These are phyloP conservation scores for Borovskyia barvae DNA, from an alignment of 208 protist genomes.

Conservation along the genomic window DNA sequence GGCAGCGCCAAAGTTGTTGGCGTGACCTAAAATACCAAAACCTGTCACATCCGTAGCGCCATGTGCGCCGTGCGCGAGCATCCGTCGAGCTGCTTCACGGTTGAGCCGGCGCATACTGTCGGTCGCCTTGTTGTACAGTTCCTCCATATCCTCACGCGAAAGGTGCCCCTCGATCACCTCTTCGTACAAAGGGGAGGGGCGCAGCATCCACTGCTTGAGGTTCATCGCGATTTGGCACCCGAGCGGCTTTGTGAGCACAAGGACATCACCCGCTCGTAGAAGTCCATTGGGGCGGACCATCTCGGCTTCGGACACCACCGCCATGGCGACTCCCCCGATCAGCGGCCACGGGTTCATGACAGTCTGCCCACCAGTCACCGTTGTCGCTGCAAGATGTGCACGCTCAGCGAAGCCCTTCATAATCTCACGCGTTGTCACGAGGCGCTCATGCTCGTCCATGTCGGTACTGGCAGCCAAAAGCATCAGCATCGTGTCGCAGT, in stretches of 20 bases:
- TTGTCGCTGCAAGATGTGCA: constrained; percentile 63
- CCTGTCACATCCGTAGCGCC: constrained; percentile 96
- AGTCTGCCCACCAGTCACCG: constrained; percentile 95
- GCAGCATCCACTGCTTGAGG: constrained; percentile 90
- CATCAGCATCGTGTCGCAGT: constrained; percentile 96
- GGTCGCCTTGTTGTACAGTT: constrained; percentile 72
- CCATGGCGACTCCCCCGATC: constrained; percentile 93
- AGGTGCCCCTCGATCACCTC: constrained; percentile 61
- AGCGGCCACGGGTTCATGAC: constrained; percentile 96
- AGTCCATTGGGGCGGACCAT: constrained; percentile 88
- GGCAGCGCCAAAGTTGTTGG: constrained; percentile 88
- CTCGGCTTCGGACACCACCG: constrained; percentile 74
- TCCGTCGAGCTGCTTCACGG: constrained; percentile 76
- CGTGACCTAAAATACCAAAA: constrained; percentile 96
- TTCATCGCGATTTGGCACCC: constrained; percentile 94
- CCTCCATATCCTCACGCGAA: constrained; percentile 59
- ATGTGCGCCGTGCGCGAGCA: constrained; percentile 86
- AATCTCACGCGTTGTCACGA: constrained; percentile 83
- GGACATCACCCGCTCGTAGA: constrained; percentile 62
- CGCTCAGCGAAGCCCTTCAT: constrained; percentile 93
- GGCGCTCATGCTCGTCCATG: constrained; percentile 87
- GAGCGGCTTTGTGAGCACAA: constrained; percentile 96
- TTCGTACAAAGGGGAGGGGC: constrained; percentile 65
- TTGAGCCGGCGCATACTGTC: constrained; percentile 93
- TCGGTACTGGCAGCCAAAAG: constrained; percentile 91